Evolutionary conservation across 2,329 filamentous ascomycete species (phyloP).

Genomic region (Venturia nashicola): DNA sequence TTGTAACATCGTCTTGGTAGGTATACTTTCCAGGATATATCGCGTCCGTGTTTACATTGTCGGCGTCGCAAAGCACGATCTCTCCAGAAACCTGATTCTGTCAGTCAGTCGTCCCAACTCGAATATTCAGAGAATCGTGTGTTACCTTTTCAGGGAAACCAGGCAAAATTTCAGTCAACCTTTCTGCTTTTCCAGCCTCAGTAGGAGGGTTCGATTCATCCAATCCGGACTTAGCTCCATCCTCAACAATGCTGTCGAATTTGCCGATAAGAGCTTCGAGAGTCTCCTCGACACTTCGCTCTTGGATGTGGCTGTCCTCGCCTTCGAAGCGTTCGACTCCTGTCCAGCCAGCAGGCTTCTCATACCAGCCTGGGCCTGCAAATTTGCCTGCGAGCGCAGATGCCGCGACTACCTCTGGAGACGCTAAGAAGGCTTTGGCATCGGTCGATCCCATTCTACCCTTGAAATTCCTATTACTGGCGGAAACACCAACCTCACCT

Average conservation of each 20-base stretch:
- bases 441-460: conserved; percentile 75
- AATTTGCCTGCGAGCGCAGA: conserved; percentile 67
- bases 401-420: conserved; percentile 84
- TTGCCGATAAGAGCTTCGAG: conserved; percentile 60
- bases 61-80: conserved; percentile 75
- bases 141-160: conserved; percentile 72
- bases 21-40: conserved; percentile 64
- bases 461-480: conserved; percentile 82
- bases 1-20: conserved; percentile 73
- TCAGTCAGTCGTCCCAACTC: neutral
- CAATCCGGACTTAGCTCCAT: conserved; percentile 19
- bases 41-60: conserved; percentile 83
- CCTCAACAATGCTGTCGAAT: conserved; percentile 48
- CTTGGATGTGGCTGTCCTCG: conserved; percentile 40
- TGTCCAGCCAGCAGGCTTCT: conserved; percentile 54
- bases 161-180: conserved; percentile 59
- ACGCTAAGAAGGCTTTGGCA: conserved; percentile 75
- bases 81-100: conserved; percentile 43
- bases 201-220: conserved; percentile 10
- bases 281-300: conserved; percentile 52
- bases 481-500: conserved; percentile 77
- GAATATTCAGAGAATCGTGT: no score
- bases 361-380: conserved; percentile 65
- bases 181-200: conserved; percentile 20
- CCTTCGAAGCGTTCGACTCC: conserved; percentile 62